These are phyloP conservation scores for Biscutella laevigata DNA, from an alignment of 441 rosid species.

Conservation along the genomic window DNA sequence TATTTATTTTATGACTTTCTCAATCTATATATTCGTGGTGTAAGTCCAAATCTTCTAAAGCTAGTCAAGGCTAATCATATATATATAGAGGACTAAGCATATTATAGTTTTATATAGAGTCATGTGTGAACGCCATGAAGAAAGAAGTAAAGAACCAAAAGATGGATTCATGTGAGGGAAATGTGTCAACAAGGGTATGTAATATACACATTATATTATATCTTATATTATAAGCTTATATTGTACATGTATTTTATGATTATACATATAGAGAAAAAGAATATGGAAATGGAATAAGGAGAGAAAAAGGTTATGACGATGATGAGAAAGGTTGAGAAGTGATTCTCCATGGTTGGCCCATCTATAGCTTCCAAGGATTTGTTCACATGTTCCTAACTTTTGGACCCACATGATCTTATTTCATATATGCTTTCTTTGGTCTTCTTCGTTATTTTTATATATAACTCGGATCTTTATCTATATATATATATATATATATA, in stretches of 20 bases:
- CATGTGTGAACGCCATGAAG: slow-evolving; percentile 17
- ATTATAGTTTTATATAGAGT: slow-evolving; percentile 1
- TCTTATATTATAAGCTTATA: neutral
- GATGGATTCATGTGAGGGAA: slow-evolving; percentile 24
- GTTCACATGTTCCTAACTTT: slow-evolving; percentile 27
- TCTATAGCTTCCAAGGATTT: slow-evolving; percentile 30
- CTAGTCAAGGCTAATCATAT: neutral
- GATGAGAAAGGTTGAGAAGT: slow-evolving; percentile 32
- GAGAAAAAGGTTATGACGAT: slow-evolving; percentile 28
- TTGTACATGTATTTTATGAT: neutral
- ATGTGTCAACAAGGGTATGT: slow-evolving; percentile 21
- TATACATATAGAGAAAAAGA: neutral
- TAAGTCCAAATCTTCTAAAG: neutral
- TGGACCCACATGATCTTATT: slow-evolving; percentile 26
- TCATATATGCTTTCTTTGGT: neutral
- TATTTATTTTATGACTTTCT: neutral
- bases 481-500: too few relatives aligned
- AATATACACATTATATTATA: slow-evolving; percentile 10
- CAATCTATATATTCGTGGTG: neutral
- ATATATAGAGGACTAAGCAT: neutral
- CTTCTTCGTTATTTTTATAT: neutral
- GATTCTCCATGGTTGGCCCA: slow-evolving; percentile 30
- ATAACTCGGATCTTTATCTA: too few relatives aligned
- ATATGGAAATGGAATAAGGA: slow-evolving; percentile 25
- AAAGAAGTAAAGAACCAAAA: slow-evolving; percentile 27